Percentiles rank a stretch among this genome's conserved stretches.
Evolutionary conservation across 768 basidiomycete genomes (phyloP).

Genomic region (Pleurotus citrinopileatus): DNA sequence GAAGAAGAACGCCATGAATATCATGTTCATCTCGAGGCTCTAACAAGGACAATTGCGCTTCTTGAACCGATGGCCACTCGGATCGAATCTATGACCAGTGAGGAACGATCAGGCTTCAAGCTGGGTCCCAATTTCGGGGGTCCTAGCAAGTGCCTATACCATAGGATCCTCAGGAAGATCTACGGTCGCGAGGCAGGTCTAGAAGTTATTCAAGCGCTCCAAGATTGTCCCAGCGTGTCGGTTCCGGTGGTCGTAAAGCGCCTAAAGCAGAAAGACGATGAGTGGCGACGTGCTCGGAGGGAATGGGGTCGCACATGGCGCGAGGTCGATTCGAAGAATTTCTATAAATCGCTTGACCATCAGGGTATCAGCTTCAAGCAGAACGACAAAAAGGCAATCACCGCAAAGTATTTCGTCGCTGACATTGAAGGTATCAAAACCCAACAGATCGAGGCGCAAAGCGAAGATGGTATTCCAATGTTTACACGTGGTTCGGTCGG

Average conservation of each 20-base stretch:
- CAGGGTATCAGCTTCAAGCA: slow-evolving; percentile 93
- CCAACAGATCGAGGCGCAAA: slow-evolving; percentile 43
- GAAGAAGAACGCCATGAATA: slow-evolving; percentile 99
- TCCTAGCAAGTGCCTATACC: slow-evolving; percentile 80
- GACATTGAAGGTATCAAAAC: slow-evolving; percentile 74
- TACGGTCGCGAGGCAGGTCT: slow-evolving; percentile 78
- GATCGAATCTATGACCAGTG: slow-evolving; percentile 84
- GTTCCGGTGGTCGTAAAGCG: slow-evolving; percentile 89
- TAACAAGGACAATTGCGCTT: slow-evolving; percentile 85
- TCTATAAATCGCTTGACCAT: slow-evolving; percentile 96
- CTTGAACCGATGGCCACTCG: slow-evolving; percentile 85
- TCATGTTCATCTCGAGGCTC: slow-evolving; percentile 91
- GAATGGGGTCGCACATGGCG: slow-evolving; percentile 98
- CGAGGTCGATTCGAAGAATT: slow-evolving; percentile 95
- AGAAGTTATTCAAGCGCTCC: slow-evolving; percentile 82
- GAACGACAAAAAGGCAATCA: slow-evolving; percentile 93
- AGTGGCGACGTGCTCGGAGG: slow-evolving; percentile 91
- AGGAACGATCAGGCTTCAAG: slow-evolving; percentile 80
- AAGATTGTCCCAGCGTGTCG: slow-evolving; percentile 87
- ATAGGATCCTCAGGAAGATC: slow-evolving; percentile 90
- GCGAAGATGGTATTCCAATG: slow-evolving; percentile 30
- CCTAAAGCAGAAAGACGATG: slow-evolving; percentile 92
- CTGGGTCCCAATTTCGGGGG: slow-evolving; percentile 90
- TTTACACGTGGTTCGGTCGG: slow-evolving; percentile 49
- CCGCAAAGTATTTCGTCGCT: slow-evolving; percentile 75